phyloP scores from a whole-genome alignment of 495 filamentous ascomycete genomes.

The Penicillium waksmanii region DNA sequence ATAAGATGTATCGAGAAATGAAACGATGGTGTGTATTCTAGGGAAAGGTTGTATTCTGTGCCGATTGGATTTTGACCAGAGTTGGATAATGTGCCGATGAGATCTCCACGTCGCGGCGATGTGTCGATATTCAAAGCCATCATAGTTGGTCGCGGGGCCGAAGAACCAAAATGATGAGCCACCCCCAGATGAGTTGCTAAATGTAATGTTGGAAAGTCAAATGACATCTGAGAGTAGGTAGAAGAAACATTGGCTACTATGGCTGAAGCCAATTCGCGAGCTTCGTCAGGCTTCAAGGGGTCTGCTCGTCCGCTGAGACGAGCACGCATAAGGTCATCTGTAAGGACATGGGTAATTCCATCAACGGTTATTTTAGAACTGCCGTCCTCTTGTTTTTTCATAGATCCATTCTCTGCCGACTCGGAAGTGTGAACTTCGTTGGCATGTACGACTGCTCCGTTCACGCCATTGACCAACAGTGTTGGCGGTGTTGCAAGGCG shows the following conservation, averaged over 20 bases:
- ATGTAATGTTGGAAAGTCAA: constrained; percentile 24
- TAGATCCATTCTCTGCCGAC: constrained; percentile 4
- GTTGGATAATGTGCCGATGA: not conserved
- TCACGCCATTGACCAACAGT: constrained; percentile 69
- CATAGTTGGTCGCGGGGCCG: constrained; percentile 25
- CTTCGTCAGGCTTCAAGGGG: constrained; percentile 38
- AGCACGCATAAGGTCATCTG: constrained; percentile 38
- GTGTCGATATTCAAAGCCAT: constrained; percentile 31
- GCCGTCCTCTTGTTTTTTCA: constrained; percentile 5
- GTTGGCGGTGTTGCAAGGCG: constrained; percentile 77
- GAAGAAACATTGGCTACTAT: constrained; percentile 37
- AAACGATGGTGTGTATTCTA: constrained; percentile 36
- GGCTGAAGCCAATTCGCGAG: constrained; percentile 34
- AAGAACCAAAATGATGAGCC: constrained; percentile 41
- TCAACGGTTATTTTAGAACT: constrained; percentile 33
- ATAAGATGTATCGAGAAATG: constrained; percentile 37
- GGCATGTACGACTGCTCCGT: constrained; percentile 20
- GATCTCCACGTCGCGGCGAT: not conserved
- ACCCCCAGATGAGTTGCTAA: constrained; percentile 45
- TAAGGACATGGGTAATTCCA: constrained; percentile 41
- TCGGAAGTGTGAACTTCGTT: constrained; percentile 4
- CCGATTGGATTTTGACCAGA: not conserved
- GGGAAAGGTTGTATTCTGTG: constrained; percentile 31
- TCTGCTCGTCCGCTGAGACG: constrained; percentile 32
- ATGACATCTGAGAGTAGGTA: constrained; percentile 35